Conservation (phyloP, 192 early-diverging fungal species). For the Mortierella alpina region DNA sequence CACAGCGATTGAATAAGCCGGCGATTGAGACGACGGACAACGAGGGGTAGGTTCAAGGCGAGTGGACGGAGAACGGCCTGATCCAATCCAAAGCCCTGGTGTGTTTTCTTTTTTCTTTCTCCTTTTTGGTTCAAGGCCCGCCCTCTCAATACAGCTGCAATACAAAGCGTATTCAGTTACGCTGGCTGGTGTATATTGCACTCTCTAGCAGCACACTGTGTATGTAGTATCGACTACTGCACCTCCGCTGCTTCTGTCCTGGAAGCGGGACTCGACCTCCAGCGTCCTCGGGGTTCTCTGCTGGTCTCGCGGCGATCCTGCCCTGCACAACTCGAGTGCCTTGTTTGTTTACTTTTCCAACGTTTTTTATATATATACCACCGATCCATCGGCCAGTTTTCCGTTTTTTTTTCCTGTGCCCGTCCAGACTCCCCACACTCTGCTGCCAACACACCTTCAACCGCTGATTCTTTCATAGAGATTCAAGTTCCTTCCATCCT, state of each 20-base stretch:
- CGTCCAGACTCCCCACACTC: constrained; percentile 25
- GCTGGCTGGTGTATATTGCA: no score
- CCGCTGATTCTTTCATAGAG: constrained; percentile 8
- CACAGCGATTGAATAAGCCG: no score
- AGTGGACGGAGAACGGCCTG: no score
- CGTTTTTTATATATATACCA: constrained; percentile 59
- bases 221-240: neutral
- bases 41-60: no score
- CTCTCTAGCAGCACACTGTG: no score
- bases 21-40: no score
- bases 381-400: constrained; percentile 27
- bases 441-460: constrained; percentile 15
- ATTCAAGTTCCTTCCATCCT: constrained; percentile 1
- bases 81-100: no score
- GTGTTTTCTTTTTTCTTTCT: no score
- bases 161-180: no score
- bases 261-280: neutral
- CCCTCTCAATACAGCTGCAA: no score
- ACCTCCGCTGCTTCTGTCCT: neutral
- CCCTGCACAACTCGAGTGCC: no score
- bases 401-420: constrained; percentile 17
- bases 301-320: neutral
- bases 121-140: no score
- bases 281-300: neutral
- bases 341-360: constrained; percentile 65